Conservation (phyloP, 257 asterid genomes). For the Verbena officinalis region DNA sequence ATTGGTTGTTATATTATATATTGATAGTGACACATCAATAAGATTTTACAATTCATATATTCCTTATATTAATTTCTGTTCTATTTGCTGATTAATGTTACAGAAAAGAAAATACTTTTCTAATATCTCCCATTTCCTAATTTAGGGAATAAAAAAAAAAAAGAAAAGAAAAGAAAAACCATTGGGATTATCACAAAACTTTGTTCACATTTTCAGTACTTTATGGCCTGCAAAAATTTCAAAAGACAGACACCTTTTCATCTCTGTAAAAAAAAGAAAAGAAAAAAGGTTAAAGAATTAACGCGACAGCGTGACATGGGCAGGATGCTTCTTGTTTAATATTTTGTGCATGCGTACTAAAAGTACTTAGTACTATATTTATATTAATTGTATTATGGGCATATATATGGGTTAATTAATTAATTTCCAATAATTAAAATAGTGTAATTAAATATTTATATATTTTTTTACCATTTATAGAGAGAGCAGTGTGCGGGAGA, state of each 20-base stretch:
- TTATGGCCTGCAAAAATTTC: constrained; percentile 34
- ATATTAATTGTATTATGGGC: constrained; percentile 23
- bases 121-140: too few relatives aligned
- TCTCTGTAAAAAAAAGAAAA: constrained; percentile 32
- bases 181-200: constrained; percentile 34
- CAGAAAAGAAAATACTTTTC: background rate
- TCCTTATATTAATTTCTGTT: background rate
- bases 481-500: constrained; percentile 50
- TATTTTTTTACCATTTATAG: constrained; percentile 34
- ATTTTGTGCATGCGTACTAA: constrained; percentile 46
- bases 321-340: constrained; percentile 5
- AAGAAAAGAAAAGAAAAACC: background rate
- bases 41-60: background rate
- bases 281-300: background rate
- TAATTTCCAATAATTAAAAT: constrained; percentile 18
- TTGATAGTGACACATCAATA: background rate
- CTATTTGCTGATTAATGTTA: background rate
- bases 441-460: background rate
- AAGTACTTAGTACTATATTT: background rate
- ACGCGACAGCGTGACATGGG: constrained; percentile 38
- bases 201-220: constrained; percentile 22
- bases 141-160: too few relatives aligned
- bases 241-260: constrained; percentile 57
- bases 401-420: constrained; percentile 28
- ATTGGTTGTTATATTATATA: background rate